A percentile compares a stretch with the other conserved stretches of the same genome.
These are phyloP conservation scores for Fusarium austroafricanum DNA, from an alignment of 2,329 filamentous ascomycete species.

Conservation along the genomic window DNA sequence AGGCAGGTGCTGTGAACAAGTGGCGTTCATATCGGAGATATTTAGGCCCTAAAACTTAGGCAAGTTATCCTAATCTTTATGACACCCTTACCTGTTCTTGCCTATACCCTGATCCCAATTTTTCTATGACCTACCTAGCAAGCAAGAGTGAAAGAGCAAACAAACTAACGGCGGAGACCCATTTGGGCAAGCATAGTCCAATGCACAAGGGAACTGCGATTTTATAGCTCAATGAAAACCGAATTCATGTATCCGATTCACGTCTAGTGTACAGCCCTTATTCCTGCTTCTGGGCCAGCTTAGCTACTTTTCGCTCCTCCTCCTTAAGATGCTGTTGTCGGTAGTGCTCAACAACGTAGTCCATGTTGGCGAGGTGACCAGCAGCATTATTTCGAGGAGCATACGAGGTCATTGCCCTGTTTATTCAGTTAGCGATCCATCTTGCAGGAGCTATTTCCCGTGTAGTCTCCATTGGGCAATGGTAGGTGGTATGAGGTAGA, in stretches of 20 bases:
- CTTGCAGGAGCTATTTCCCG: neutral
- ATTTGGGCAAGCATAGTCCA: neutral
- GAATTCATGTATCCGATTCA: conserved; percentile 43
- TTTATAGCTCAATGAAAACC: conserved; percentile 33
- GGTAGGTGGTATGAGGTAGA: conserved; percentile 36
- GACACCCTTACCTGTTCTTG: neutral
- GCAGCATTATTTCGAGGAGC: conserved; percentile 66
- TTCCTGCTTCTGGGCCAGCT: conserved; percentile 56
- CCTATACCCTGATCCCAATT: too few relatives aligned
- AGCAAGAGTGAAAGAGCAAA: neutral
- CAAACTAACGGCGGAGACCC: neutral
- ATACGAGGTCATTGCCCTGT: conserved; percentile 61
- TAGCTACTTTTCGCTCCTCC: conserved; percentile 66
- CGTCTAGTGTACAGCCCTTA: conserved; percentile 46
- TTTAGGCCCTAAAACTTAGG: too few relatives aligned
- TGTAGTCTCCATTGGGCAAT: neutral
- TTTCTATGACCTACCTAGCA: too few relatives aligned
- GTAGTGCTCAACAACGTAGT: conserved; percentile 69
- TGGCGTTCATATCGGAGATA: too few relatives aligned
- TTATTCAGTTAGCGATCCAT: conserved; percentile 37
- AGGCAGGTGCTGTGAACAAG: neutral
- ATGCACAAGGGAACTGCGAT: neutral
- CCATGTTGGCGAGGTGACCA: conserved; percentile 65
- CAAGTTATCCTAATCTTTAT: neutral
- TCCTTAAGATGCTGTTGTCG: conserved; percentile 64